Percentiles rank a stretch among this genome's conserved stretches.
Evolutionary conservation across 306 rosid genomes (phyloP).

Genomic region (Pueraria montana): DNA sequence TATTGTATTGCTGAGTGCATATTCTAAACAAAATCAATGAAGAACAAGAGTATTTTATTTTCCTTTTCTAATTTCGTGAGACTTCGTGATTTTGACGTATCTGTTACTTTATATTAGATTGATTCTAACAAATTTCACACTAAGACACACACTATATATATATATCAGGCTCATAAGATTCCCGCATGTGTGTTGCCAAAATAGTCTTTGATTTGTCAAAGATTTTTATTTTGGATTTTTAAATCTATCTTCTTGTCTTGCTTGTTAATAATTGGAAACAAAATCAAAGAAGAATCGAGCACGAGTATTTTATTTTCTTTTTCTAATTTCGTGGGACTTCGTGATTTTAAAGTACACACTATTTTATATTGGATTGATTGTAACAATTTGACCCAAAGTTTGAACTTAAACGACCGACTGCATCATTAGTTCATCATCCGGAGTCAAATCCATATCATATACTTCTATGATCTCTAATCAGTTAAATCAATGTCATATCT

Average conservation of each 20-base stretch:
- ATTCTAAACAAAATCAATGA: not conserved
- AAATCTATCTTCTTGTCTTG: slow-evolving; percentile 42
- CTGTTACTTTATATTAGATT: not conserved
- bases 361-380: not conserved
- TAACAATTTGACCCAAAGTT: slow-evolving; percentile 11
- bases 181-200: slow-evolving; percentile 31
- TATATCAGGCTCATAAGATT: slow-evolving; percentile 46
- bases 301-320: not conserved
- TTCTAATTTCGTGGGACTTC: slow-evolving; percentile 15
- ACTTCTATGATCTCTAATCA: not conserved
- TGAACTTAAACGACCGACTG: slow-evolving; percentile 4
- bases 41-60: not conserved
- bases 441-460: not conserved
- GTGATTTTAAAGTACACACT: not conserved
- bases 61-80: not conserved
- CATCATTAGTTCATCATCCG: not conserved
- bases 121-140: not conserved
- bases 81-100: not conserved
- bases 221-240: slow-evolving; percentile 62
- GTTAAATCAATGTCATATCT: not conserved
- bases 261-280: slow-evolving; percentile 40
- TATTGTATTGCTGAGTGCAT: too few relatives aligned
- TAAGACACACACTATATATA: not conserved
- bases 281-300: slow-evolving; percentile 35
- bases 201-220: slow-evolving; percentile 56